These are phyloP conservation scores for Saturnispora dispora DNA, from an alignment of 805 yeast species.

Conservation along the genomic window DNA sequence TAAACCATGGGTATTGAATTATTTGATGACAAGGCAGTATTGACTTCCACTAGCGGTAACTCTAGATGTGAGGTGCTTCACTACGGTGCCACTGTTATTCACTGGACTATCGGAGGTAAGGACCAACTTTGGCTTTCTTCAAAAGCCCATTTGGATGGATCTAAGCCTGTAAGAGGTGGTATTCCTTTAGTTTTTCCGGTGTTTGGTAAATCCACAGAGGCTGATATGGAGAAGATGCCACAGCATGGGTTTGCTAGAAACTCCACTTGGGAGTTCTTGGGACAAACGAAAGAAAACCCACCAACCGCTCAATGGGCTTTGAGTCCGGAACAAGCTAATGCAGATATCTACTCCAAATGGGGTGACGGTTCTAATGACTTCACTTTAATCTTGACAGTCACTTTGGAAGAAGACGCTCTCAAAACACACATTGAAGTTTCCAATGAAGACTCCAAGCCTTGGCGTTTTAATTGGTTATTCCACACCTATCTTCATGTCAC, in stretches of 20 bases:
- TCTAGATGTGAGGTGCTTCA: conserved; percentile 64
- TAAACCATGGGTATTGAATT: conserved; percentile 57
- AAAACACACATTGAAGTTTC: conserved; percentile 66
- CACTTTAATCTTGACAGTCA: conserved; percentile 63
- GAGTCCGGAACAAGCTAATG: conserved; percentile 72
- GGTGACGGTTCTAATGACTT: conserved; percentile 52
- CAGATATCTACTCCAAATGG: conserved; percentile 53
- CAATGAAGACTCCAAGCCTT: conserved; percentile 54
- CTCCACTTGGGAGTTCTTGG: conserved; percentile 88
- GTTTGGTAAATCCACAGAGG: conserved; percentile 61
- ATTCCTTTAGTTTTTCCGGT: conserved; percentile 94
- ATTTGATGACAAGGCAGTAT: conserved; percentile 49
- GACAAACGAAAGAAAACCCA: conserved; percentile 61
- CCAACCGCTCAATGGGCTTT: conserved; percentile 86
- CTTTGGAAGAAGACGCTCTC: conserved; percentile 48
- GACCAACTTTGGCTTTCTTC: conserved; percentile 80
- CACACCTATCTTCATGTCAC: conserved; percentile 76
- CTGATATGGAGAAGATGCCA: conserved; percentile 62
- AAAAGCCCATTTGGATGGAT: conserved; percentile 81
- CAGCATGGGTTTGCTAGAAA: conserved; percentile 96
- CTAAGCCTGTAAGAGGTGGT: conserved; percentile 95
- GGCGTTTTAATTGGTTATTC: conserved; percentile 90
- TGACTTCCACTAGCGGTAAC: conserved; percentile 35
- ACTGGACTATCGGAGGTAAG: conserved; percentile 64
- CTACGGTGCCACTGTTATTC: conserved; percentile 80